These are phyloP conservation scores for Ganoderma boninense DNA, from an alignment of 1,284 basidiomycete genomes.

Conservation along the genomic window DNA sequence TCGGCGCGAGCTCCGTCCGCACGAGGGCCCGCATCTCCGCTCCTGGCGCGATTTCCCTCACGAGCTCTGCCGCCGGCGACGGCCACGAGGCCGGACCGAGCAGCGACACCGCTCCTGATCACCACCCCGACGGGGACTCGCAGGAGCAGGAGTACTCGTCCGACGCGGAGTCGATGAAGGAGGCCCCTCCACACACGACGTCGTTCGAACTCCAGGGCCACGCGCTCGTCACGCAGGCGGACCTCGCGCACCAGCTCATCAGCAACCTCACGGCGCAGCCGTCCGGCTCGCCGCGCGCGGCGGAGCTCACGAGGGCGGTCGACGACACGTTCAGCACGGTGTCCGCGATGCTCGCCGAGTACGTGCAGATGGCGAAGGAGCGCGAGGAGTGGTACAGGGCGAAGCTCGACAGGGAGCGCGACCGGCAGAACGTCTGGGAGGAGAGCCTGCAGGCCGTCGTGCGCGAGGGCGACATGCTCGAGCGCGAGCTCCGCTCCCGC, in stretches of 20 bases:
- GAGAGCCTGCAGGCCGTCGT: conserved; percentile 90
- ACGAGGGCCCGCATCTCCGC: conserved; percentile 3
- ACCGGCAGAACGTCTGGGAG: conserved; percentile 89
- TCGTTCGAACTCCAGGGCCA: conserved; percentile 82
- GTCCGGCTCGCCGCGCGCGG: conserved; percentile 45
- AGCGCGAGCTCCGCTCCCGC: conserved; percentile 77
- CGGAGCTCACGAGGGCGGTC: conserved; percentile 66
- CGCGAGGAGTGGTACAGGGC: conserved; percentile 86
- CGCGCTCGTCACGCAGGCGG: conserved; percentile 81
- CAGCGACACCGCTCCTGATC: conserved; percentile 12
- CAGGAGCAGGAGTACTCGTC: conserved; percentile 54
- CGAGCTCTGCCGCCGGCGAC: conserved; percentile 27
- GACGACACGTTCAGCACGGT: conserved; percentile 69
- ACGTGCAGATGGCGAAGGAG: conserved; percentile 76
- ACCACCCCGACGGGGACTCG: conserved; percentile 38
- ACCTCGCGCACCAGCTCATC: conserved; percentile 78
- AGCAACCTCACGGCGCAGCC: conserved; percentile 53
- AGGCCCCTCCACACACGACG: conserved; percentile 69
- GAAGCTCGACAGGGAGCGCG: conserved; percentile 72
- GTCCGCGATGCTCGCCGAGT: conserved; percentile 71
- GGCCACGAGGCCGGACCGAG: conserved; percentile 26
- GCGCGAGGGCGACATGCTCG: conserved; percentile 86
- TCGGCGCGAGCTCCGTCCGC: conserved; percentile 21
- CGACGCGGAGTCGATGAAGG: conserved; percentile 51
- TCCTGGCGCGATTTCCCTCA: conserved; percentile 14